Base-by-base conservation (phyloP, 2,329 filamentous ascomycete species). In the Pseudogymnoascus sp. region DNA sequence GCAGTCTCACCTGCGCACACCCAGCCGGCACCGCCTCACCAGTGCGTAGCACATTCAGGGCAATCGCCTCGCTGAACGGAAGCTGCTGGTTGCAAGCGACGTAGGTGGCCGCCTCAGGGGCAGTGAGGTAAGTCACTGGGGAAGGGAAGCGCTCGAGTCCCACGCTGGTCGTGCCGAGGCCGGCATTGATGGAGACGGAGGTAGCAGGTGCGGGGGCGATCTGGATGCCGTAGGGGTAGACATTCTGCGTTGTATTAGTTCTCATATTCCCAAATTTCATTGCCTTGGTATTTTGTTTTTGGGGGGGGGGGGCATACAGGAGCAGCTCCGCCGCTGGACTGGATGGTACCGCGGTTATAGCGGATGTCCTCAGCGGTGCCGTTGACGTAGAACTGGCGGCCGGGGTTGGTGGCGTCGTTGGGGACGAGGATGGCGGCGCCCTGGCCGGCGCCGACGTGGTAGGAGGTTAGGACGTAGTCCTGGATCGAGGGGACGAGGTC, bases 381-480 rank as follows among this genome's bases (percentile, higher is more conserved):
- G 68, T 83, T 83, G 64, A 79, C 73, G 75, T 82, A 83, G 69
- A 83, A 83, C 65, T 78, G 68, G 60, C 74, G 72, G 5, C 71
- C 71, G 13, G 60, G 23, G 36, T 63, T 60, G 4, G 51, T 63
- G 2, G 66, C 62, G 31, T 65, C 61, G 28, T 71, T 68, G 19
- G 68, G 65, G 5, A 67, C 64, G 11, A 80, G 71, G 1, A 78
- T 75, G 7, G 77, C 78, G 2, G 76, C 74, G 62, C 74, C 75
- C 8, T 73, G 64, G 1, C 77, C 79, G 0, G 80, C 77, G 37
- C 79, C 79, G 6, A 73, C 73, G 70, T 81, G 80, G 43, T 79
- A 77, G 57, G 74, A 76, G 51, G 73, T 71, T 25, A 83, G 63
- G 57, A 73, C 73, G 65, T 70, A 75, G 69, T 75, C 71, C 37